Evolutionary conservation across 208 protist genomes (phyloP).

Genomic region (Phytomonas francai): DNA sequence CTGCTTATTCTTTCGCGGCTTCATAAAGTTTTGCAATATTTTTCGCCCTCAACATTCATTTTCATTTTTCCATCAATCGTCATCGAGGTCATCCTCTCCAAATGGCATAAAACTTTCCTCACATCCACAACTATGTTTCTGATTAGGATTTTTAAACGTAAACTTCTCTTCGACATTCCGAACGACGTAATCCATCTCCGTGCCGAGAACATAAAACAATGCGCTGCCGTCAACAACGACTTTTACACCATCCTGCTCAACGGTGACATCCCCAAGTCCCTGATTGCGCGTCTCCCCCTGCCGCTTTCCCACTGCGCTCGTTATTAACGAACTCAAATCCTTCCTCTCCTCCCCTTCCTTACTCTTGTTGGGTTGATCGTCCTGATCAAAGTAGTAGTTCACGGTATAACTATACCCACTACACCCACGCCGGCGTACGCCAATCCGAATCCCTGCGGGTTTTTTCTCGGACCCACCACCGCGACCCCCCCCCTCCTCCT

Average conservation of each 20-base stretch:
- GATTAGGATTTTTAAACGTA: constrained; percentile 96
- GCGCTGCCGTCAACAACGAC: constrained; percentile 91
- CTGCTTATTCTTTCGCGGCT: background rate
- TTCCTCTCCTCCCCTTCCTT: constrained; percentile 9
- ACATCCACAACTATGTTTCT: constrained; percentile 94
- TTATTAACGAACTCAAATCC: background rate
- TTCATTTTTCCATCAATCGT: constrained; percentile 9
- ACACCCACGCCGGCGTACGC: constrained; percentile 92
- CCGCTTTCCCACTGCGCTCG: background rate
- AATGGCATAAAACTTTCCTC: constrained; percentile 95
- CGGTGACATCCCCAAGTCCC: constrained; percentile 44
- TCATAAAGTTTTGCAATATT: background rate
- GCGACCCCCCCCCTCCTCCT: background rate
- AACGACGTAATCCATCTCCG: constrained; percentile 95
- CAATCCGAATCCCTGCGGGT: constrained; percentile 84
- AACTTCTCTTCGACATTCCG: constrained; percentile 94
- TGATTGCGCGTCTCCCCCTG: background rate
- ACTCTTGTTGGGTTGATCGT: constrained; percentile 13
- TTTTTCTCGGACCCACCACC: background rate
- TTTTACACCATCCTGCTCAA: constrained; percentile 91
- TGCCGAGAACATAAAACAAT: constrained; percentile 95
- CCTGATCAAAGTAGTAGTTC: constrained; percentile 65
- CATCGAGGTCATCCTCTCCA: constrained; percentile 65
- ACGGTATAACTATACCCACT: constrained; percentile 96
- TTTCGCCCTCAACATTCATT: background rate